A percentile compares a stretch with the other conserved stretches of the same genome.
phyloP scores from a whole-genome alignment of 1,284 basidiomycete genomes.

The Rhizoctonia solani region DNA sequence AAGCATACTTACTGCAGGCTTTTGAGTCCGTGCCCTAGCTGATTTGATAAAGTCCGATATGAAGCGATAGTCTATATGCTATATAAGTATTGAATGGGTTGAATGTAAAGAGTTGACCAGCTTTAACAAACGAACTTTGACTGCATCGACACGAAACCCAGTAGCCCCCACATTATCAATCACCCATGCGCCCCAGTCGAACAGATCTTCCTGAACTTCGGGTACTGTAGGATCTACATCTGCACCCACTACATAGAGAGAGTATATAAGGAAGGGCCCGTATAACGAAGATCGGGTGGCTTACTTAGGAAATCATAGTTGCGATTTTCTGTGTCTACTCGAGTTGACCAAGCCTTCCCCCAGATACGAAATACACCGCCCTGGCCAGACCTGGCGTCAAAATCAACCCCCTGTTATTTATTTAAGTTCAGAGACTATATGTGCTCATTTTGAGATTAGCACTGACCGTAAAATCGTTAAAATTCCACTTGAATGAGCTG shows the following conservation, averaged over 20 bases:
- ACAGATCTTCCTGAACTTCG: conserved; percentile 49
- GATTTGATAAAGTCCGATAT: conserved; percentile 57
- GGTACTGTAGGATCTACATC: conserved; percentile 57
- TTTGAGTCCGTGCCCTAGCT: conserved; percentile 51
- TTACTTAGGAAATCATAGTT: conserved; percentile 51
- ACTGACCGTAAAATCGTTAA: conserved; percentile 50
- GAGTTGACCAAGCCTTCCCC: conserved; percentile 54
- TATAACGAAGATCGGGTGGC: too few species aligned
- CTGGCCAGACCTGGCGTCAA: conserved; percentile 53
- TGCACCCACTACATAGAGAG: conserved; percentile 47
- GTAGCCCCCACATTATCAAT: conserved; percentile 55
- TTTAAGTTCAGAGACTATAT: not conserved
- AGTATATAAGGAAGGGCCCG: too few species aligned
- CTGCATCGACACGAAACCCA: conserved; percentile 57
- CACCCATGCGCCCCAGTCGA: conserved; percentile 60
- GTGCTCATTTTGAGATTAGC: not conserved
- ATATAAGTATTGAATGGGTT: too few species aligned
- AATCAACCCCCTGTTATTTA: conserved; percentile 54
- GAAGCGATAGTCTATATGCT: conserved; percentile 52
- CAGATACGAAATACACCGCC: conserved; percentile 55
- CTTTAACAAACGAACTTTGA: too few species aligned
- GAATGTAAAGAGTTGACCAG: too few species aligned
- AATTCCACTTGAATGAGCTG: conserved; percentile 54
- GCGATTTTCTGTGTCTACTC: conserved; percentile 49
- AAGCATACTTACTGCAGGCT: conserved; percentile 41